These are phyloP conservation scores for Suillus placidus DNA, from an alignment of 768 basidiomycete genomes.

Conservation along the genomic window DNA sequence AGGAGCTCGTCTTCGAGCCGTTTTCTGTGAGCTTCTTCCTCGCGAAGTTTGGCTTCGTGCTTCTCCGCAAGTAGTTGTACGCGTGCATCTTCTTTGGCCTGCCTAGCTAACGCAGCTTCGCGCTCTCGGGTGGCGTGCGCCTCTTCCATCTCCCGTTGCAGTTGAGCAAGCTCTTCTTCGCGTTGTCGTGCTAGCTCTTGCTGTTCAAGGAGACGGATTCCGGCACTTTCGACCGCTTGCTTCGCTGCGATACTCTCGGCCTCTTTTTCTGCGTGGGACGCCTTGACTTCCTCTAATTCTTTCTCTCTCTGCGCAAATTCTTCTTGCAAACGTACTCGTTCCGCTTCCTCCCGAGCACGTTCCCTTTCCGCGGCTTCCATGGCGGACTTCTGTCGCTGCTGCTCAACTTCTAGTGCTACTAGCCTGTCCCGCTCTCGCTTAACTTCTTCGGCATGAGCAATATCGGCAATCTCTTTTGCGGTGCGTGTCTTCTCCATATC, in stretches of 20 bases:
- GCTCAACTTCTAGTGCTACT: constrained; percentile 32
- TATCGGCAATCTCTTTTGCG: constrained; percentile 24
- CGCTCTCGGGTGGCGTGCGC: constrained; percentile 29
- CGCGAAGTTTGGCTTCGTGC: constrained; percentile 28
- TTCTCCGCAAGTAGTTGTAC: constrained; percentile 30
- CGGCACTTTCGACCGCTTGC: constrained; percentile 31
- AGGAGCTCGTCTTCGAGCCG: constrained; percentile 30
- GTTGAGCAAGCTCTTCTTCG: constrained; percentile 32
- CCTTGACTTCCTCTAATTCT: constrained; percentile 28
- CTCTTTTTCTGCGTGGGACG: constrained; percentile 30
- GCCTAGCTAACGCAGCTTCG: constrained; percentile 20
- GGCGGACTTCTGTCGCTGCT: constrained; percentile 28
- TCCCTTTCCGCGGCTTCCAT: constrained; percentile 30
- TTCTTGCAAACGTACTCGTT: constrained; percentile 30
- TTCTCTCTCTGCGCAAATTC: constrained; percentile 30
- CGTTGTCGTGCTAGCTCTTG: constrained; percentile 24
- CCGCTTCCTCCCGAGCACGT: constrained; percentile 30
- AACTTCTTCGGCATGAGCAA: constrained; percentile 31
- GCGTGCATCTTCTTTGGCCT: constrained; percentile 28
- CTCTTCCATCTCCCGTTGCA: constrained; percentile 28
- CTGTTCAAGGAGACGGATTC: constrained; percentile 25
- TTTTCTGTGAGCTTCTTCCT: constrained; percentile 32
- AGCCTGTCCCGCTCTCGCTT: constrained; percentile 32
- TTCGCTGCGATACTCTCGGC: constrained; percentile 26
- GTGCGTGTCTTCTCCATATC: constrained; percentile 30